Conservation (phyloP, 352 stramenopile genomes). For the Thraustotheca clavata region DNA sequence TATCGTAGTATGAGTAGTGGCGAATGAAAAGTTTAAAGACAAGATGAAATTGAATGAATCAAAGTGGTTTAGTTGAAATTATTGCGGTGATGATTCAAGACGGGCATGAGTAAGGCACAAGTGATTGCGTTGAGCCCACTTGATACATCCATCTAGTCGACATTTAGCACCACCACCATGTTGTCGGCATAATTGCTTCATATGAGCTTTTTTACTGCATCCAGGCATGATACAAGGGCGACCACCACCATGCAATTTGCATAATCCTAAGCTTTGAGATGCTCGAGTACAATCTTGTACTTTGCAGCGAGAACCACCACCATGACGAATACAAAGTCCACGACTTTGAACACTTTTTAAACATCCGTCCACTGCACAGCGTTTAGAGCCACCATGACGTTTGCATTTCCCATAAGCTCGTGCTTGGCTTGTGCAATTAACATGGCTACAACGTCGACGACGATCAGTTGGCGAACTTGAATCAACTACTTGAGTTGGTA, state of each 20-base stretch:
- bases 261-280: constrained; percentile 64
- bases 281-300: constrained; percentile 41
- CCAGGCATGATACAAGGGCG: constrained; percentile 30
- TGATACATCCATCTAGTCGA: constrained; percentile 49
- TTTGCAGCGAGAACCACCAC: constrained; percentile 68
- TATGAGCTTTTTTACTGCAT: constrained; percentile 23
- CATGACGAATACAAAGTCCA: constrained; percentile 54
- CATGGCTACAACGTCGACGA: constrained; percentile 62
- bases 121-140: constrained; percentile 73
- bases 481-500: too few relatives aligned
- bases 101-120: constrained; percentile 74
- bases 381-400: constrained; percentile 73
- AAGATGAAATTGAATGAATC: not conserved
- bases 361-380: constrained; percentile 54
- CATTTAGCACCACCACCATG: constrained; percentile 78
- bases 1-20: not conserved
- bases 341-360: constrained; percentile 78
- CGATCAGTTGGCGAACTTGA: constrained; percentile 53
- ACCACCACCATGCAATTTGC: constrained; percentile 48
- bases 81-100: not conserved
- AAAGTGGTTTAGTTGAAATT: not conserved
- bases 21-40: not conserved
- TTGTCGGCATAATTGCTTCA: constrained; percentile 75
- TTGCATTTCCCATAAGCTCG: constrained; percentile 80
- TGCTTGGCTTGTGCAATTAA: constrained; percentile 73